Evolutionary conservation across 805 yeast species (phyloP).

Genomic region (Suhomyces pyralidae): DNA sequence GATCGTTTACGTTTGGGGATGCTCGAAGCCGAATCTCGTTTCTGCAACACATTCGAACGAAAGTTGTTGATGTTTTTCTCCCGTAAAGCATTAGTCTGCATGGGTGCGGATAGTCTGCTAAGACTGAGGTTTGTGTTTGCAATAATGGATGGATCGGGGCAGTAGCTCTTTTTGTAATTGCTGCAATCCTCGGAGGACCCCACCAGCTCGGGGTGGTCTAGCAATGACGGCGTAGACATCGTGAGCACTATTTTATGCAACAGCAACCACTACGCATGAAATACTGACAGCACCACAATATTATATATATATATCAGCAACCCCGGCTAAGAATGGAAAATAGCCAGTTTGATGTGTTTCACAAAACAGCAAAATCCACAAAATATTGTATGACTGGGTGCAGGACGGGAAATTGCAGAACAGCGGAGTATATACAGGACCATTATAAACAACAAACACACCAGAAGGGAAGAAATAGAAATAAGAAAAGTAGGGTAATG

Average conservation of each 20-base stretch:
- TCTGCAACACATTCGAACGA: background rate
- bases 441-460: background rate
- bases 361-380: background rate
- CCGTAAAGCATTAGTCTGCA: background rate
- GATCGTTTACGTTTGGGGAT: background rate
- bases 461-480: background rate
- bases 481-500: background rate
- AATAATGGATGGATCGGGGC: constrained; percentile 10
- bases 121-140: constrained; percentile 13
- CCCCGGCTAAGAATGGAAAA: background rate
- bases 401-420: background rate
- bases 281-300: background rate
- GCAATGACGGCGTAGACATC: background rate
- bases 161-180: background rate
- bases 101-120: constrained; percentile 1
- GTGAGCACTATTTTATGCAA: background rate
- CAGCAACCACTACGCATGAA: background rate
- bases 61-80: background rate
- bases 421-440: background rate
- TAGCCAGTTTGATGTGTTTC: background rate
- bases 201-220: background rate
- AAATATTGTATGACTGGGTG: background rate
- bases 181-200: background rate
- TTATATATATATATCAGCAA: background rate
- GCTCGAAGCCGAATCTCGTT: constrained; percentile 2